Evolutionary conservation across 1,284 basidiomycete species (phyloP), one percentile per base, ranked within the genome.

Genomic region (Moesziomyces sp.): DNA sequence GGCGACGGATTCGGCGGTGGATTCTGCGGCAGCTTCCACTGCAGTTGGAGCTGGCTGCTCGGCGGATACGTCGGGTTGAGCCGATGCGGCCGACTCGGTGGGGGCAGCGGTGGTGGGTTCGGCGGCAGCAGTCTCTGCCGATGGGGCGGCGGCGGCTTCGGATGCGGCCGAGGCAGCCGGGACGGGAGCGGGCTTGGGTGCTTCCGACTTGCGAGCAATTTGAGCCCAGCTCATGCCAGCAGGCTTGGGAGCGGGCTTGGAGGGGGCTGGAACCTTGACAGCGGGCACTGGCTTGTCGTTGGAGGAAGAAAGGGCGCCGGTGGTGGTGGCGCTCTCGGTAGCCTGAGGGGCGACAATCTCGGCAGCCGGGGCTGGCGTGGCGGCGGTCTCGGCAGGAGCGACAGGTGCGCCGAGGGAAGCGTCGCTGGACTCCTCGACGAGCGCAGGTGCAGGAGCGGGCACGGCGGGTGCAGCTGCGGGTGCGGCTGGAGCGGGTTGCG

Each of bases 171-270:
- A 48, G 46, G 52, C 53, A 23, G 24, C 35, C 14, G 59, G 40
- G 24, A 55, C 52, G 52, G 66, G 52, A 28, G 49, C 62, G 40
- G 68, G 67, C 68, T 78, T 78, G 53, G 78, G 74, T 26, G 77
- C 63, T 60, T 81, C 78, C 24, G 66, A 75, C 63, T 76, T 66
- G 54, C 79, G 78, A 44, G 82, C 82, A 35, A 83, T 78, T 63
- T 83, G 82, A 53, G 82, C 82, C 82, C 82, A 83, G 76, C 78
- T 83, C 81, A 78, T 77, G 47, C 63, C 64, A 43, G 58, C 52
- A 45, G 66, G 44, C 56, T 62, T 68, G 54, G 67, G 52, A 21
- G 64, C 52, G 23, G 60, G 30, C 35, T 71, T 63, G 38, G 77
- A 51, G 45, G 76, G 52, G 19, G 70, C 47, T n/a, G 76, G 78